phyloP scores from a whole-genome alignment of 257 asterid genomes.

The Knoxia roxburghii region DNA sequence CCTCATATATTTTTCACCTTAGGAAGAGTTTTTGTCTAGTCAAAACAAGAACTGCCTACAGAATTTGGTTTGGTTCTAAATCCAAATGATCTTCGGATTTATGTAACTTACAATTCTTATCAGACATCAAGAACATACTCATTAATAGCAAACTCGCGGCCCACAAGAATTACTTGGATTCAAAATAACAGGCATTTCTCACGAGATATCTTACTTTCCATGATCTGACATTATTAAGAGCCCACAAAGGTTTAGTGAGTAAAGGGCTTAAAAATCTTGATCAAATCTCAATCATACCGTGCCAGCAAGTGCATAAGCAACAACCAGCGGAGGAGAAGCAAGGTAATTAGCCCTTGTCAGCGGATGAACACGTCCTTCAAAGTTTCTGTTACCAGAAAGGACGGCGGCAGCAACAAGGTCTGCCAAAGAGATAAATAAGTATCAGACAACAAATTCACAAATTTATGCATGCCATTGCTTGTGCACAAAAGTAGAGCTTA shows the following conservation, averaged over 20 bases:
- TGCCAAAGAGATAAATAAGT: constrained; percentile 24
- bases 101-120: background rate
- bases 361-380: constrained; percentile 94
- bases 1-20: background rate
- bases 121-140: background rate
- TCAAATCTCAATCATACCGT: constrained; percentile 45
- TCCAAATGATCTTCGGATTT: background rate
- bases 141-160: background rate
- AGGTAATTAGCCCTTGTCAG: constrained; percentile 90
- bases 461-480: background rate
- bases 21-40: background rate
- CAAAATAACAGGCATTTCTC: no score
- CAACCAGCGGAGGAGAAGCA: constrained; percentile 83
- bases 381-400: constrained; percentile 88
- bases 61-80: background rate
- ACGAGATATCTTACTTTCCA: no score
- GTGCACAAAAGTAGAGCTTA: background rate
- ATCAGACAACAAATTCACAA: background rate
- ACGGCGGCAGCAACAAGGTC: constrained; percentile 91
- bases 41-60: no score
- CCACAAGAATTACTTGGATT: background rate
- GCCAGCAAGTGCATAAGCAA: constrained; percentile 94
- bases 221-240: background rate
- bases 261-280: background rate
- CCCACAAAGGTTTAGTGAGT: constrained; percentile 1